phyloP scores from a whole-genome alignment of 2,329 filamentous ascomycete genomes.

The Colletotrichum nymphaeae region DNA sequence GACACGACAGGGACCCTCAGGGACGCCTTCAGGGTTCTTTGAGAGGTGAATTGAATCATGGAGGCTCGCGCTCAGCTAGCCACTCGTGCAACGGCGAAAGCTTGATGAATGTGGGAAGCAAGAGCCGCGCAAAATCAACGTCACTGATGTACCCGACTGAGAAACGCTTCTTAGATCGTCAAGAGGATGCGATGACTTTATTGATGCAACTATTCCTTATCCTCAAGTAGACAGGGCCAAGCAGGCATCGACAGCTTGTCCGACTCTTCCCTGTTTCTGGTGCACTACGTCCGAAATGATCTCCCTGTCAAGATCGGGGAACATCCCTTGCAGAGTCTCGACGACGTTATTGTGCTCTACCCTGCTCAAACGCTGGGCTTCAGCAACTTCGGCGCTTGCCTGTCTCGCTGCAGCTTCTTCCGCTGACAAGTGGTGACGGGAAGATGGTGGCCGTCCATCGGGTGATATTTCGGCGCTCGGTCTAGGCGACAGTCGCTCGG shows the following conservation, averaged over 20 bases:
- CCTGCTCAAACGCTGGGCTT: slow-evolving; percentile 84
- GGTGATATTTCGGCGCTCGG: slow-evolving; percentile 42
- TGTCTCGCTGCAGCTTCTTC: slow-evolving; percentile 92
- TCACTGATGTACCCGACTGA: no score
- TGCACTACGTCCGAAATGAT: slow-evolving; percentile 97
- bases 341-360: slow-evolving; percentile 92
- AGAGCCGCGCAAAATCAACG: background rate
- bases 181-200: background rate
- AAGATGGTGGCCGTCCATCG: slow-evolving; percentile 38
- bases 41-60: no score
- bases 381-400: slow-evolving; percentile 88
- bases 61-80: background rate
- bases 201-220: background rate
- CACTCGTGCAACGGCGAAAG: background rate
- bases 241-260: slow-evolving; percentile 87
- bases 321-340: slow-evolving; percentile 95
- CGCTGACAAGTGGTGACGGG: slow-evolving; percentile 65
- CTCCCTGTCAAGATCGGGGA: slow-evolving; percentile 92
- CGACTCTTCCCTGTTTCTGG: slow-evolving; percentile 92
- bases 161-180: background rate
- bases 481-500: slow-evolving; percentile 46
- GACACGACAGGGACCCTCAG: background rate
- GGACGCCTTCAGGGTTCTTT: background rate
- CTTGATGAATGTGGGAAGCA: background rate
- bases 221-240: slow-evolving; percentile 70